phyloP scores from a whole-genome alignment of 768 basidiomycete species.

The Gymnopilus junonius region DNA sequence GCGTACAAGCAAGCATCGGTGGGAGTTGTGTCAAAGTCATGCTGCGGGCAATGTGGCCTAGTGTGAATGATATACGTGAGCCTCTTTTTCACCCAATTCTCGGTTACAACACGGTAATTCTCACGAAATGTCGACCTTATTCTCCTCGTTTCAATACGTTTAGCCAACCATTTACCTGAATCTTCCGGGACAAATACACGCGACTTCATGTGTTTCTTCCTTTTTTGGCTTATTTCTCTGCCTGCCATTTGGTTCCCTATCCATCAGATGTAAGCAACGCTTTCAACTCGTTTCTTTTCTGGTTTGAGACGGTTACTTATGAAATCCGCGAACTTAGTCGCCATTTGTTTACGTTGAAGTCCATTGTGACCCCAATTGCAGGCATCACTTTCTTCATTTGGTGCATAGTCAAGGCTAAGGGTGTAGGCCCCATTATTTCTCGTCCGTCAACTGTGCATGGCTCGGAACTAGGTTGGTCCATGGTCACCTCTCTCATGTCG shows the following conservation, averaged over 20 bases:
- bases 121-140: constrained; percentile 17
- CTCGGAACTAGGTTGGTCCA: constrained; percentile 73
- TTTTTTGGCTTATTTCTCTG: constrained; percentile 83
- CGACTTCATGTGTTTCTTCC: constrained; percentile 82
- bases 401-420: constrained; percentile 78
- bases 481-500: constrained; percentile 73
- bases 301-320: constrained; percentile 9
- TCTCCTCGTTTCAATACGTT: constrained; percentile 5
- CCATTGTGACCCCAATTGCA: constrained; percentile 70
- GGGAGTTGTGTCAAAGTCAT: constrained; percentile 77
- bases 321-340: constrained; percentile 43
- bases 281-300: constrained; percentile 12
- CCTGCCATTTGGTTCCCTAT: constrained; percentile 85
- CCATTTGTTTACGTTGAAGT: constrained; percentile 81
- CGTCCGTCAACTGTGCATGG: constrained; percentile 69
- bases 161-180: constrained; percentile 73
- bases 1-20: constrained; percentile 83
- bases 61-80: constrained; percentile 67
- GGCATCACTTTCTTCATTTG: constrained; percentile 77
- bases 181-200: constrained; percentile 77
- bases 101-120: constrained; percentile 1
- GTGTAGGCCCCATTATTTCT: constrained; percentile 75
- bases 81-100: constrained; percentile 17
- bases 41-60: constrained; percentile 79
- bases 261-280: constrained; percentile 67